Percentiles rank a stretch among this genome's conserved stretches.
Conservation (phyloP, 257 asterid genomes). For the Apocynum venetum region DNA sequence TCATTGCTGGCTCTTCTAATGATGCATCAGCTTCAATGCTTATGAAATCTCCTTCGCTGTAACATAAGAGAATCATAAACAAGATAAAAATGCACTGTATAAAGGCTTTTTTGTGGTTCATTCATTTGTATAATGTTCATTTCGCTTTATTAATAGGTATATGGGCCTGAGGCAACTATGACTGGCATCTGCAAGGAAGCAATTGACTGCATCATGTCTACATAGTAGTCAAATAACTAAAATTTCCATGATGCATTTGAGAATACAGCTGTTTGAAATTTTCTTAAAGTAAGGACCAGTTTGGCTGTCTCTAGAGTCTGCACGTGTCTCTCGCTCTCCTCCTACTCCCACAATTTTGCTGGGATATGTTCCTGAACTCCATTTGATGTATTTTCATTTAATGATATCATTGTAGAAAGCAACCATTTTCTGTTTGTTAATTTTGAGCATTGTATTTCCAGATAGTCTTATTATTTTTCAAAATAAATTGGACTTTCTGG, state of each 20-base stretch:
- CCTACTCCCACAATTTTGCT: background rate
- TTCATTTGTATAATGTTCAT: background rate
- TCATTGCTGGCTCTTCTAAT: background rate
- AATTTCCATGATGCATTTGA: background rate
- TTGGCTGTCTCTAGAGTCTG: background rate
- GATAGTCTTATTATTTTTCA: background rate
- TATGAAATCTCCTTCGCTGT: background rate
- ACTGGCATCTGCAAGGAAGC: constrained; percentile 86
- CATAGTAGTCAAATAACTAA: constrained; percentile 28
- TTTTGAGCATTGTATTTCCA: background rate
- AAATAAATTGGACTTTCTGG: background rate
- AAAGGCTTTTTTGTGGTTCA: background rate
- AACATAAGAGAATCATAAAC: background rate
- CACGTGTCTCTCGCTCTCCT: too few relatives aligned
- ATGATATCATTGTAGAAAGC: background rate
- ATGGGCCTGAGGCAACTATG: constrained; percentile 93
- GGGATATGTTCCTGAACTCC: background rate
- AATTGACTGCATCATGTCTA: constrained; percentile 67
- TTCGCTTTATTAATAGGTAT: constrained; percentile 40
- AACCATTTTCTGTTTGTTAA: background rate
- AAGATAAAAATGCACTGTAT: background rate
- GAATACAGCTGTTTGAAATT: background rate
- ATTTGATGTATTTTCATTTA: background rate
- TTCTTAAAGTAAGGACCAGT: background rate
- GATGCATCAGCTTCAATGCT: background rate